Conservation (phyloP, 2,329 filamentous ascomycete genomes). For the Rosellinia necatrix region DNA sequence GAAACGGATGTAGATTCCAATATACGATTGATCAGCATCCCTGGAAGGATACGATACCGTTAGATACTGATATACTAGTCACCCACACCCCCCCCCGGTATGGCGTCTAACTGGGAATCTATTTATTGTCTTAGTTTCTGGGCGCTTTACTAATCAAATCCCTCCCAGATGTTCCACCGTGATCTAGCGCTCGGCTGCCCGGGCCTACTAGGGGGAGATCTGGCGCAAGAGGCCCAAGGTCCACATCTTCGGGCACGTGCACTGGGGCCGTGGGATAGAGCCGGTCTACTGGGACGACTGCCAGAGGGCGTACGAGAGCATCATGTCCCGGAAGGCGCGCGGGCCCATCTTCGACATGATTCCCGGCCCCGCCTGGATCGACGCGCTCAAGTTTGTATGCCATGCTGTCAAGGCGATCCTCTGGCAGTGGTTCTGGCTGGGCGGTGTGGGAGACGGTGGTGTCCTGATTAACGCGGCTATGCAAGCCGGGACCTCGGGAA, state of each 20-base stretch:
- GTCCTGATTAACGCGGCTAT: conserved; percentile 63
- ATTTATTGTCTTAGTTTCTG: not conserved
- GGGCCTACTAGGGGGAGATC: conserved; percentile 69
- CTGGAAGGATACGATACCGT: conserved; percentile 73
- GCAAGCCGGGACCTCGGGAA: conserved; percentile 58
- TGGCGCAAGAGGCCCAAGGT: conserved; percentile 75
- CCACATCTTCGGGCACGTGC: conserved; percentile 86
- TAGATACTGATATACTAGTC: conserved; percentile 75
- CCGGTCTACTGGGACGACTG: conserved; percentile 75
- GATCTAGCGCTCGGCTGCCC: conserved; percentile 73
- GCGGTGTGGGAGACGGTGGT: conserved; percentile 54
- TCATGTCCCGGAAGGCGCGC: conserved; percentile 52
- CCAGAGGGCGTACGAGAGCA: conserved; percentile 72
- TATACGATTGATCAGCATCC: conserved; percentile 69
- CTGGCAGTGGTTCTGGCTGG: conserved; percentile 62
- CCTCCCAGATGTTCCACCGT: conserved; percentile 66
- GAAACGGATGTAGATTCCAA: conserved; percentile 63
- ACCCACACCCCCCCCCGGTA: conserved; percentile 80
- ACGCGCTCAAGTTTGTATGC: conserved; percentile 49
- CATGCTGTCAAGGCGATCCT: conserved; percentile 54
- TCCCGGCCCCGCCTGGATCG: conserved; percentile 52
- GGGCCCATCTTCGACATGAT: conserved; percentile 53
- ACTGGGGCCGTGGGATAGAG: conserved; percentile 74
- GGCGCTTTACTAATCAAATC: not conserved
- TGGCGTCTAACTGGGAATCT: conserved; percentile 24